Evolutionary conservation across 352 stramenopile genomes (phyloP).

Genomic region (Phytophthora crassamura): DNA sequence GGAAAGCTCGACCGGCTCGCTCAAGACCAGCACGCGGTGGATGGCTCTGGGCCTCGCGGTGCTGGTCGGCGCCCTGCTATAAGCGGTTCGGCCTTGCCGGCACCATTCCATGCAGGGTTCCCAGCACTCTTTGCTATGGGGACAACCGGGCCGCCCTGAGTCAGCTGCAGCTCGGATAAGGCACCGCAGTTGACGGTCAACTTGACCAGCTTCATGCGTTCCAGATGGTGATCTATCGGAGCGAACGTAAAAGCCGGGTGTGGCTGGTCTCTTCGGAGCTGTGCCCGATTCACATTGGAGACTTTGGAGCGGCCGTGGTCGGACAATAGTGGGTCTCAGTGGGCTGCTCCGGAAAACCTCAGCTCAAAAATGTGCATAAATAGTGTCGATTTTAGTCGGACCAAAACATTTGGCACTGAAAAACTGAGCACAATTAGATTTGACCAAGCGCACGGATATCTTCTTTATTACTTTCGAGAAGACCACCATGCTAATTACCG

Average conservation of each 20-base stretch:
- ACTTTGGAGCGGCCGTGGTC: no score
- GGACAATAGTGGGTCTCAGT: no score
- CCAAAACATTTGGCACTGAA: no score
- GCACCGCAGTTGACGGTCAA: conserved; percentile 15
- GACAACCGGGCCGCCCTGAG: neutral
- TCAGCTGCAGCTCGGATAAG: conserved; percentile 11
- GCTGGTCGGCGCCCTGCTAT: conserved; percentile 28
- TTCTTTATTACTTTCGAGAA: no score
- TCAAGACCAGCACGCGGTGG: conserved; percentile 19
- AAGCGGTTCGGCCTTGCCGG: conserved; percentile 2
- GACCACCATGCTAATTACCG: no score
- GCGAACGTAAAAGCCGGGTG: conserved; percentile 17
- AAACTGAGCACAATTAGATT: no score
- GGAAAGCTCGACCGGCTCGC: conserved; percentile 21
- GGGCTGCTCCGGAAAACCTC: no score
- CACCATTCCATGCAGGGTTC: conserved; percentile 11
- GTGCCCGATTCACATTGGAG: neutral
- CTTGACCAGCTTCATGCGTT: conserved; percentile 11
- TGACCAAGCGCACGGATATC: no score
- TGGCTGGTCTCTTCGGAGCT: conserved; percentile 1
- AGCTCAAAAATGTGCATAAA: no score
- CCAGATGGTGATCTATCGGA: conserved; percentile 26
- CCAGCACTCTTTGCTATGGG: neutral
- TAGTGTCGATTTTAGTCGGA: no score
- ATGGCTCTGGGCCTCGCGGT: conserved; percentile 21